phyloP scores from a whole-genome alignment of 75 land plant species.

The Pinus albicaulis region DNA sequence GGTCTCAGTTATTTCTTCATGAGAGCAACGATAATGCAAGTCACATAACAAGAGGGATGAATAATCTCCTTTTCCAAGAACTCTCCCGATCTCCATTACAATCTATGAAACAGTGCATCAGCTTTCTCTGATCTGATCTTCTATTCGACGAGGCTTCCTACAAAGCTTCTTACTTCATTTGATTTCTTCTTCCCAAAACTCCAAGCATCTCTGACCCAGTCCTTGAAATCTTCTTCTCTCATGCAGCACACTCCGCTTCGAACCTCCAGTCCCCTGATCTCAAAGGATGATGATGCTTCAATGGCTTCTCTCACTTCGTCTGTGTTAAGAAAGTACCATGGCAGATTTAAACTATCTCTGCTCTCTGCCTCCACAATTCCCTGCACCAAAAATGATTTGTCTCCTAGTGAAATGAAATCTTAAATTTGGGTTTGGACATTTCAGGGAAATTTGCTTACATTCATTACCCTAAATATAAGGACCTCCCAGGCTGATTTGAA shows the following conservation, averaged over 20 bases:
- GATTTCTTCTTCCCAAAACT: neutral
- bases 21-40: neutral
- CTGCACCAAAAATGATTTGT: neutral
- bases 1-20: neutral
- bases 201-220: neutral
- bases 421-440: neutral
- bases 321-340: constrained; percentile 11
- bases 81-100: neutral
- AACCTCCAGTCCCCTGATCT: constrained; percentile 3
- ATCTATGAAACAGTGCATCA: neutral
- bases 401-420: no score
- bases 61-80: neutral
- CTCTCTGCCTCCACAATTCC: constrained; percentile 6
- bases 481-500: no score
- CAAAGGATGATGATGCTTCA: neutral
- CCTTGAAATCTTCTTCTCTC: neutral
- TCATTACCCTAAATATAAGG: no score
- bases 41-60: neutral
- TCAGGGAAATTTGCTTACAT: neutral
- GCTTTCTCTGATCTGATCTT: constrained; percentile 6
- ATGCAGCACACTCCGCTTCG: neutral
- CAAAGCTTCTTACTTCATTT: neutral
- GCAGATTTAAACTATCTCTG: constrained; percentile 13
- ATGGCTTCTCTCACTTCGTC: constrained; percentile 7
- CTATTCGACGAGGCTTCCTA: neutral